Base-by-base conservation (phyloP, 2,329 filamentous ascomycete genomes). In the Ceratocystis lukuohia region DNA sequence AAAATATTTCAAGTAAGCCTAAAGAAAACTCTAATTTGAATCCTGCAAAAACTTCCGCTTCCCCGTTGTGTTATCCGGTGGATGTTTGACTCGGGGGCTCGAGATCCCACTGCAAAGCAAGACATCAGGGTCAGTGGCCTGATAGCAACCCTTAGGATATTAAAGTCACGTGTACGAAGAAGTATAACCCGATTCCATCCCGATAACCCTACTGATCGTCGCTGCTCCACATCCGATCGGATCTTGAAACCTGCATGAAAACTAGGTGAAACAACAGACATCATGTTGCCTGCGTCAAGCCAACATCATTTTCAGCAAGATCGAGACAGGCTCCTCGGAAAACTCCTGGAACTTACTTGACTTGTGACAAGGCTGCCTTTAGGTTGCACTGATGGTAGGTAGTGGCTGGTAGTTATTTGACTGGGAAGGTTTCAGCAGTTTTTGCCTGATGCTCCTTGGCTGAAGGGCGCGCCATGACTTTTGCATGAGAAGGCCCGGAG, bases 31-130 rank as follows among this genome's bases (percentile, higher is more conserved):
- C 8, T 30, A 28, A 57, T 25, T 33, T 17, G 25, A 57, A 57
- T 57, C 53, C 53, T 57, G 28, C 53, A 30, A 57, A 15, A 57
- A 25, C 53, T 57, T 57, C 53, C 53, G 53, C 53, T 57, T 50
- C 48, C 12, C 48, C 48, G 48, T 50, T 57, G 25, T 57, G 4
- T 6, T 57, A 57, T 57, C 53, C 53, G 17, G 12, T n/a, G 53
- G 53, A 28, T 57, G 30, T 5, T 30, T 57, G 53, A 57, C 53
- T 57, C 53, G 10, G 37, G 33, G 37, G 10, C 12, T 41, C 10
- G 12, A 41, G 37, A 41, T 15, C 8, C 33, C 37, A 15, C 12
- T 41, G 37, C 10, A 3, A 20, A 12, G 28, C 53, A 57, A 33
- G 30, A 25, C 7, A n/a, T 17, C 37, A 41, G 37, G 37, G 37